phyloP scores from a whole-genome alignment of 306 rosid genomes.

The Vicia sativa region DNA sequence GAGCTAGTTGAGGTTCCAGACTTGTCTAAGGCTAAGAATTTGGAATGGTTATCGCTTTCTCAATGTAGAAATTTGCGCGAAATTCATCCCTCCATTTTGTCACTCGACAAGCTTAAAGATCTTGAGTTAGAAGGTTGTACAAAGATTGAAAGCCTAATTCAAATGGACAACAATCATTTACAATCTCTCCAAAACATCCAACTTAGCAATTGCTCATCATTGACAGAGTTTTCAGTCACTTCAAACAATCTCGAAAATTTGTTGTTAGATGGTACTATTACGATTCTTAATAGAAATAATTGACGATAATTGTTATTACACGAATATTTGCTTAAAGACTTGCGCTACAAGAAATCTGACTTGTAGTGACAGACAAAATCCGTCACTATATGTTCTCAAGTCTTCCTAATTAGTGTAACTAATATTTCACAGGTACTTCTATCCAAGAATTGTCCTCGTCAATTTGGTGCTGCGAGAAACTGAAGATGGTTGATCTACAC shows the following conservation, averaged over 20 bases:
- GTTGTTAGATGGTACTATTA: conserved; percentile 3
- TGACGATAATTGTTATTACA: not conserved
- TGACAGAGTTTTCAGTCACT: conserved; percentile 16
- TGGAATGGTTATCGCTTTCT: not conserved
- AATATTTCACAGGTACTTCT: not conserved
- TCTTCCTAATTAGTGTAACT: not conserved
- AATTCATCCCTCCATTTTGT: conserved; percentile 34
- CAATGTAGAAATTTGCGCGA: conserved; percentile 2
- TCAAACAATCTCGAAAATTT: not conserved
- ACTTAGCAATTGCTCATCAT: conserved; percentile 19
- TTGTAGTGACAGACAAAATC: too few relatives aligned
- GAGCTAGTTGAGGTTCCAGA: conserved; percentile 30
- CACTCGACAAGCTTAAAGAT: conserved; percentile 9
- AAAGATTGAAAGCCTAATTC: conserved; percentile 17
- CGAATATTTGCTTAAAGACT: too few relatives aligned
- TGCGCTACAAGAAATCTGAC: too few relatives aligned
- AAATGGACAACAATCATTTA: not conserved
- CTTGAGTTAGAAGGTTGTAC: conserved; percentile 16
- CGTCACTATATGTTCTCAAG: too few relatives aligned
- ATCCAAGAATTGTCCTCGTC: conserved; percentile 18
- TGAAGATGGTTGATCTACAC: not conserved
- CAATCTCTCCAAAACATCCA: conserved; percentile 6
- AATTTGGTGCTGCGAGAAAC: not conserved
- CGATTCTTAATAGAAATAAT: not conserved
- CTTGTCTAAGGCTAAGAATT: conserved; percentile 20